Conservation (phyloP, 2,329 filamentous ascomycete species). For the Pseudocercospora pini-densiflorae region DNA sequence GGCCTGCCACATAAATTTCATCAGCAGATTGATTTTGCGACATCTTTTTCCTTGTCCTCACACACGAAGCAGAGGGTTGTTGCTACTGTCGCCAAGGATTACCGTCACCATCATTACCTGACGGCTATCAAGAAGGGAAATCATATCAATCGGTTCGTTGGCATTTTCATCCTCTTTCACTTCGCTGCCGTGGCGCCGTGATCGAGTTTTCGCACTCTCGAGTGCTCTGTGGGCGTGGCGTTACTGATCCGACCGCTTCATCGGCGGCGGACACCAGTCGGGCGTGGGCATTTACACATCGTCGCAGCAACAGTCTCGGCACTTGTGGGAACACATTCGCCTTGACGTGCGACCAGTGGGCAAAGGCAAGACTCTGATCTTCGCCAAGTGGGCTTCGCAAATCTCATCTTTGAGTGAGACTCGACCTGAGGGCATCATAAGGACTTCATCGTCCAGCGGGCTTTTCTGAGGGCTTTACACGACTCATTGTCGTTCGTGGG, state of each 20-base stretch:
- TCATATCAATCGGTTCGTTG: constrained; percentile 33
- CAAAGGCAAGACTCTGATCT: constrained; percentile 42
- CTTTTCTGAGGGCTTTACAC: constrained; percentile 41
- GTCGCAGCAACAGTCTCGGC: constrained; percentile 46
- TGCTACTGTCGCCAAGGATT: constrained; percentile 14
- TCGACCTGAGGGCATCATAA: constrained; percentile 41
- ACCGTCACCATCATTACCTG: constrained; percentile 17
- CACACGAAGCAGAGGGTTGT: constrained; percentile 21
- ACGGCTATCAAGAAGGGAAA: constrained; percentile 4
- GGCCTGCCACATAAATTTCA: neutral
- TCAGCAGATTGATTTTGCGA: neutral
- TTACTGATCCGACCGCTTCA: constrained; percentile 26
- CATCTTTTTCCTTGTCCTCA: constrained; percentile 1
- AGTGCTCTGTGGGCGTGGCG: constrained; percentile 32
- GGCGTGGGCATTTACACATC: constrained; percentile 32
- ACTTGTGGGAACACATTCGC: constrained; percentile 57
- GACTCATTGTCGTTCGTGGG: constrained; percentile 39
- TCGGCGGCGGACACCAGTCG: constrained; percentile 27
- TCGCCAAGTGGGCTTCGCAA: constrained; percentile 37
- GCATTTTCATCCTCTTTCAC: constrained; percentile 34
- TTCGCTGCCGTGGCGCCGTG: constrained; percentile 30
- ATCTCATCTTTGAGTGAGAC: constrained; percentile 31
- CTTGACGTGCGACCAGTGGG: constrained; percentile 53
- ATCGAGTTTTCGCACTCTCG: constrained; percentile 30
- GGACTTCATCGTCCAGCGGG: constrained; percentile 36